phyloP scores from a whole-genome alignment of 1,284 basidiomycete genomes.

The Cryptococcus neoformans region DNA sequence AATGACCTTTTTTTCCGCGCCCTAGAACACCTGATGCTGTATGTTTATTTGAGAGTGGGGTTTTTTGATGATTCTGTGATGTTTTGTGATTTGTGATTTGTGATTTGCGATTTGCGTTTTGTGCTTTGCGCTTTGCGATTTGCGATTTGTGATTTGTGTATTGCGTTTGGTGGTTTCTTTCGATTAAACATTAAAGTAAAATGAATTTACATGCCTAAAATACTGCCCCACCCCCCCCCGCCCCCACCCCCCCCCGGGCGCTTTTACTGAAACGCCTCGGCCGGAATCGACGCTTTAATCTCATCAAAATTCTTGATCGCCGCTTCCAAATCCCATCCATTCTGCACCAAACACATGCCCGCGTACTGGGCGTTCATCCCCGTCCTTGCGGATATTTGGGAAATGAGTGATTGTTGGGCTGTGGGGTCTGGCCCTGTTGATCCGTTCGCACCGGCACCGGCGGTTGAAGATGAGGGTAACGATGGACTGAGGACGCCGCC shows the following conservation, averaged over 20 bases:
- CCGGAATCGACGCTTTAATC: conserved; percentile 34
- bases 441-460: background rate
- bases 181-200: too few relatives aligned
- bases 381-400: conserved; percentile 64
- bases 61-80: too few relatives aligned
- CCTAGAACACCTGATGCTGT: too few relatives aligned
- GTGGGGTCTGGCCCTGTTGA: conserved; percentile 5
- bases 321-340: conserved; percentile 71
- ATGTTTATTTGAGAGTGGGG: too few relatives aligned
- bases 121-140: background rate
- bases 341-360: conserved; percentile 74
- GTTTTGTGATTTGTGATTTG: too few relatives aligned
- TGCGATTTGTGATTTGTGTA: background rate
- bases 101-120: too few relatives aligned
- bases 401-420: conserved; percentile 49
- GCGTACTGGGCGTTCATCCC: conserved; percentile 71
- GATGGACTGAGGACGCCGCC: too few relatives aligned
- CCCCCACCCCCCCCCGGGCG: background rate
- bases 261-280: conserved; percentile 21
- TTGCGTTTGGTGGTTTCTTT: too few relatives aligned
- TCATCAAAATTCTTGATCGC: conserved; percentile 78
- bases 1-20: too few relatives aligned
- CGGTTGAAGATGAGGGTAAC: too few relatives aligned
- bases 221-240: background rate
- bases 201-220: too few relatives aligned